Evolutionary conservation across 352 stramenopile genomes (phyloP), one percentile per base, ranked within the genome.

Genomic region (Pythium sp.): DNA sequence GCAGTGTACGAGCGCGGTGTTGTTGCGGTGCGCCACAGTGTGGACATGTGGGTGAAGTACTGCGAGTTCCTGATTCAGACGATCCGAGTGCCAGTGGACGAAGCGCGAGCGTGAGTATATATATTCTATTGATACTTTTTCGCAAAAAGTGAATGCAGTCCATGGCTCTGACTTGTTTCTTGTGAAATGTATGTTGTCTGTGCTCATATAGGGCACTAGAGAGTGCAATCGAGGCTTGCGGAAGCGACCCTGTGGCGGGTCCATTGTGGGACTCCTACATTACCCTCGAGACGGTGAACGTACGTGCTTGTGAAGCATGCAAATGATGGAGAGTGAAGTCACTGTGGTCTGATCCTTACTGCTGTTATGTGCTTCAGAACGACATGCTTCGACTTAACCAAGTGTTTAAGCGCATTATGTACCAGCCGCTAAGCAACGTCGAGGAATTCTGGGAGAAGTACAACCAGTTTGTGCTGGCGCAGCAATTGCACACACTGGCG

Each of bases 41-140:
- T 91, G 43, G 83, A 93, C 63, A 94, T 94, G 86, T 94, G 86
- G 86, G 75, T 89, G 67, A 92, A 92, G 69, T 94, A 94, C 75
- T 85, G 77, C 62, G 84, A 94, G 64, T 94, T 92, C 47, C 66
- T 93, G 15, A 85, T 90, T 64, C 67, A 84, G 49, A 90, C 73
- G 65, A 41, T 86, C 30, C 82, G 79, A 26, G 77, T 81, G 32
- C 79, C 82, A 9, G 78, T 83, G 12, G 86, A 92, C 36, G 80
- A 93, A 73, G 83, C 80, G 18, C 79, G 86, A 65, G 71, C 67
- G 86, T 93, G 71, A 61, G 72, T 26, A 26, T 26, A 26, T 26
- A 26, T 26, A 26, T 26, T 26, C 24, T 26, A 26, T 26, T 26
- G 24, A 26, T 26, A 26, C 1, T 26, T 26, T 26, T 26, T 26